Evolutionary conservation across 2,329 filamentous ascomycete genomes (phyloP).

Genomic region (Phialemonium atrogriseum): DNA sequence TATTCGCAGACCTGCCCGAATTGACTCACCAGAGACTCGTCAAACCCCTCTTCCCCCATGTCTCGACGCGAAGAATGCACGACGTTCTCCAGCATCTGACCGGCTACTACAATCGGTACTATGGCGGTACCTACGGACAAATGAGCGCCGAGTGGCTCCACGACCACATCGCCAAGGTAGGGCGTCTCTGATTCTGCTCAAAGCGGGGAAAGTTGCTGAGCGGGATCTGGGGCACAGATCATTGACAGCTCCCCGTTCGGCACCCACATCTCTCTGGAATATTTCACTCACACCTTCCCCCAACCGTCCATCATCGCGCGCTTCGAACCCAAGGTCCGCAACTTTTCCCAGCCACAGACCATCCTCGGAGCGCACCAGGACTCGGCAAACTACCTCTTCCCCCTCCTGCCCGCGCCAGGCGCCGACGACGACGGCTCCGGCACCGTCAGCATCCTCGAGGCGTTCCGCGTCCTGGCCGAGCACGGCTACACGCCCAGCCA

Average conservation of each 20-base stretch:
- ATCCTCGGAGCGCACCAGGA: conserved; percentile 67
- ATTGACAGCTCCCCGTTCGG: conserved; percentile 24
- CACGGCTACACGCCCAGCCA: conserved; percentile 23
- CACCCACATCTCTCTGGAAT: conserved; percentile 29
- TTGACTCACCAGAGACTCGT: conserved; percentile 44
- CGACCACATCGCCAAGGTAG: conserved; percentile 23
- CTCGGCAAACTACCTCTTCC: conserved; percentile 65
- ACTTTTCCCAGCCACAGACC: conserved; percentile 21
- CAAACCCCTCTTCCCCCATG: conserved; percentile 43
- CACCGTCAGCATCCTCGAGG: conserved; percentile 66
- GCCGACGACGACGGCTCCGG: conserved; percentile 68
- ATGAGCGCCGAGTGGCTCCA: conserved; percentile 25
- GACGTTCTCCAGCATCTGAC: conserved; percentile 55
- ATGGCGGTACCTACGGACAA: conserved; percentile 25
- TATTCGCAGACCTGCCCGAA: conserved; percentile 21
- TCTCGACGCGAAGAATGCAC: conserved; percentile 57
- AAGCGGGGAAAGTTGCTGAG: not conserved
- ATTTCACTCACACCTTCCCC: conserved; percentile 59
- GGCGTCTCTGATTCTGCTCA: too few relatives aligned
- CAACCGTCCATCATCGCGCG: conserved; percentile 66
- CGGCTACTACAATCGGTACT: conserved; percentile 53
- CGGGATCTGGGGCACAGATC: too few relatives aligned
- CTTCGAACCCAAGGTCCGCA: conserved; percentile 36
- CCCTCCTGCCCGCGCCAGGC: conserved; percentile 60
- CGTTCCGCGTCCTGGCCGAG: conserved; percentile 55